Base-by-base conservation (phyloP, 2,329 filamentous ascomycete species). In the Xylaria multiplex region DNA sequence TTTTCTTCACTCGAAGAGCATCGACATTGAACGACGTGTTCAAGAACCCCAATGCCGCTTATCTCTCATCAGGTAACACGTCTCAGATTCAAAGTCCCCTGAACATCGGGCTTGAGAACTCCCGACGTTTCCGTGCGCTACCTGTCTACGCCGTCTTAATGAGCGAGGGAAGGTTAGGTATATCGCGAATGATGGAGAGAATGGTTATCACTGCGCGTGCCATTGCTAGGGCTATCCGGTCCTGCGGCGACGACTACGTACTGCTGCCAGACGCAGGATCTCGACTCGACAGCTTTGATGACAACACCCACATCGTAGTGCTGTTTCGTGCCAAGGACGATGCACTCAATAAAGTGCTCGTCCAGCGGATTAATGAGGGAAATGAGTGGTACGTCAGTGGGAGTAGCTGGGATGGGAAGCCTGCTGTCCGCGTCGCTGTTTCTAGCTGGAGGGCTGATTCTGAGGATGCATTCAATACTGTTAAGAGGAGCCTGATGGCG, bases 91-190 rank as follows among this genome's bases (percentile, higher is more conserved):
- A 90, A n/a, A 94, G 91, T 3, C 94, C 94, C 0, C 81, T 97
- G 16, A 95, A 97, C 78, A 88, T 96, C 63, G 93, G 93, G 22
- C 83, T 97, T 22, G 94, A 97, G 73, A 97, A 97, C 79, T 97
- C 93, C 1, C 88, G 94, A 45, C 90, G 94, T 6, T 97, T 97
- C 81, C 88, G 95, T 59, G 94, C 94, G 0, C 82, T 97, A n/a
- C 94, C 95, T 0, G 91, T 93, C 8, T 97, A 97, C 75, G 90
- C 93, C 11, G 91, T 90, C 0, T 84, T 97, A 2, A 77, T 90
- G 22, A 90, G 91, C 53, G 91, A 96, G 72, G 95, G 95, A 0
- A 83, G 83, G 1, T 76, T 83, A 0, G 93, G 93, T 0, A 87
- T 96, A 70, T 82, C 83, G 0, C 81, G 84, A 1, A 90, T 97